Evolutionary conservation across 2,329 filamentous ascomycete genomes (phyloP), one percentile per base, ranked within the genome.

Genomic region (Diaporthe eres): DNA sequence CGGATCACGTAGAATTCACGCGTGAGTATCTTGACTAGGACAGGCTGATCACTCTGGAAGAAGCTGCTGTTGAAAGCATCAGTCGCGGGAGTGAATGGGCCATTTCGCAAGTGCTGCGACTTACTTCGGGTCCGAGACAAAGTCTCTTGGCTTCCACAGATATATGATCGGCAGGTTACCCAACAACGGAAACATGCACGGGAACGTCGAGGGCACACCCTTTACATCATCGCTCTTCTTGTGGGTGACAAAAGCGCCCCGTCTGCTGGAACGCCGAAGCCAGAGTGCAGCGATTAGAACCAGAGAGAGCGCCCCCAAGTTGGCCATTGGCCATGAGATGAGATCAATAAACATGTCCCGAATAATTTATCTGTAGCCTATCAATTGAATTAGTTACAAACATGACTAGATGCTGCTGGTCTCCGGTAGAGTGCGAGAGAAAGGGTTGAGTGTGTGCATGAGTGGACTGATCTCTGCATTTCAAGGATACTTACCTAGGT

Each of bases 131-230:
- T n/a, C 39, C 60, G 37, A 28, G 13, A 63, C 60, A 31, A 63
- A 63, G 15, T 9, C 60, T 63, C 60, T 25, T 15, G 60, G 39
- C n/a, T 31, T 63, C 60, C 60, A 63, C n/a, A 63, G 17, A 28
- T 63, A 44, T 42, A 10, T 19, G 3, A 63, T 17, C 12, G 60
- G 39, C 12, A 63, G n/a, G 7, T 22, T 63, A 2, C 60, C 60
- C 12, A 63, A 6, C 0, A 63, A 7, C 1, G 60, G 39, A 25
- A 63, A 63, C 0, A 28, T 1, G n/a, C 12, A 63, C 4, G 60
- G 60, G 39, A 63, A 44, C 2, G n/a, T 63, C 4, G n/a, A 17
- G 9, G 60, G 39, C 6, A 34, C n/a, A 19, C n/a, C n/a, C 15
- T 31, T 22, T 10, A 3, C n/a, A 2, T 2, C 25, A 15, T 2